Evolutionary conservation across 2,329 filamentous ascomycete genomes (phyloP), one percentile per base, ranked within the genome.

Genomic region (Colletotrichum lentis): DNA sequence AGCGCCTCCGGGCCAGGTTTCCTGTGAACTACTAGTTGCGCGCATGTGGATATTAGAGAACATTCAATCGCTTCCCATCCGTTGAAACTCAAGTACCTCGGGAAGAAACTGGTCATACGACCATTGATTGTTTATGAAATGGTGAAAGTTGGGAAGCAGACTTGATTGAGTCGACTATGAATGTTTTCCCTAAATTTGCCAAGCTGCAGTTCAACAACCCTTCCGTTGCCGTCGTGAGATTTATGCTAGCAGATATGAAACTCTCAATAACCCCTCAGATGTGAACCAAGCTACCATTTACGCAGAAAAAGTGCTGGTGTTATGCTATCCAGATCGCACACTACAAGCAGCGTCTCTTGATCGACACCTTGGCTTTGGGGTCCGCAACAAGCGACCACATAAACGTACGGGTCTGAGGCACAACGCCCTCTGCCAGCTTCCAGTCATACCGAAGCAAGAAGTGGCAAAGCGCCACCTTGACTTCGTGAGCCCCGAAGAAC

Each of bases 331-430:
- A 6, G 3, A 1, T 8, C 20, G 3, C n/a, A 24, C 3, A 11
- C 20, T 24, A 49, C 11, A 12, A 18, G 18, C n/a, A 49, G 35
- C 60, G 41, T 11, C 52, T 39, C 35, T 35, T 31, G 1, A 63
- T 24, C 7, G 53, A 56, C 6, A 63, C 18, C 43, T 22, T 63
- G 12, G 61, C 61, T 18, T 50, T 57, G 4, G 61, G 61, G 3
- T 63, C 61, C 12, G 61, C 61, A 3, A 57, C 61, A 12, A 63
- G 61, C 1, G 61, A 63, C 61, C 61, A 63, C 61, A 63, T 63
- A 50, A 63, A 63, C 0, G 61, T 63, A 0, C 52, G 43, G n/a
- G 61, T 63, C 22, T 63, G 61, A 8, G 61, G 61, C 16, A 56
- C 27, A 22, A 18, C 2, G 1, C 44, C 61, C 22, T 57, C 61